These are phyloP conservation scores for Penicillium odoratum DNA, from an alignment of 495 filamentous ascomycete species.

Conservation along the genomic window DNA sequence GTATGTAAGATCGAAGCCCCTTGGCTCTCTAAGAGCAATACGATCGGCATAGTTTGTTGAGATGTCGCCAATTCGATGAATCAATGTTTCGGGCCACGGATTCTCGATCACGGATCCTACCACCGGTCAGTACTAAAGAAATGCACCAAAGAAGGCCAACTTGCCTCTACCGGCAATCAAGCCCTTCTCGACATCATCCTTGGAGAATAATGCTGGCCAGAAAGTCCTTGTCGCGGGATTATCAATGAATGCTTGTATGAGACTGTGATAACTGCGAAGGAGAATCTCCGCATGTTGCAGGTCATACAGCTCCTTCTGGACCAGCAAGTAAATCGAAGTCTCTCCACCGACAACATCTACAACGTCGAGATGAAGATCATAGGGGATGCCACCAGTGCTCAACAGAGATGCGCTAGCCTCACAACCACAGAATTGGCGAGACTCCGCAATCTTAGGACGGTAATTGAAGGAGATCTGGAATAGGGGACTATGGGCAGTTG, in stretches of 20 bases:
- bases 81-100: conserved; percentile 36
- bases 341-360: conserved; percentile 15
- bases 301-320: conserved; percentile 28
- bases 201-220: conserved; percentile 19
- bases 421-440: conserved; percentile 21
- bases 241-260: conserved; percentile 24
- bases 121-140: neutral
- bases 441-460: conserved; percentile 18
- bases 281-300: conserved; percentile 25
- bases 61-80: conserved; percentile 35
- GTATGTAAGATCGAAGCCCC: conserved; percentile 19
- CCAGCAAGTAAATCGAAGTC: conserved; percentile 13
- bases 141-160: neutral
- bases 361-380: conserved; percentile 26
- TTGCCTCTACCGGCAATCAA: conserved; percentile 19
- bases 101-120: conserved; percentile 20
- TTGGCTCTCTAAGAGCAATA: conserved; percentile 14
- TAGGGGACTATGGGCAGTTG: conserved; percentile 30
- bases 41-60: conserved; percentile 5
- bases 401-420: conserved; percentile 18
- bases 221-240: conserved; percentile 24
- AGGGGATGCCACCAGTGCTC: conserved; percentile 24
- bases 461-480: conserved; percentile 49
- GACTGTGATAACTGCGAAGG: conserved; percentile 29
- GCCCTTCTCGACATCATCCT: conserved; percentile 12